Conservation (phyloP, 306 rosid species). For the Castanea mollissima region DNA sequence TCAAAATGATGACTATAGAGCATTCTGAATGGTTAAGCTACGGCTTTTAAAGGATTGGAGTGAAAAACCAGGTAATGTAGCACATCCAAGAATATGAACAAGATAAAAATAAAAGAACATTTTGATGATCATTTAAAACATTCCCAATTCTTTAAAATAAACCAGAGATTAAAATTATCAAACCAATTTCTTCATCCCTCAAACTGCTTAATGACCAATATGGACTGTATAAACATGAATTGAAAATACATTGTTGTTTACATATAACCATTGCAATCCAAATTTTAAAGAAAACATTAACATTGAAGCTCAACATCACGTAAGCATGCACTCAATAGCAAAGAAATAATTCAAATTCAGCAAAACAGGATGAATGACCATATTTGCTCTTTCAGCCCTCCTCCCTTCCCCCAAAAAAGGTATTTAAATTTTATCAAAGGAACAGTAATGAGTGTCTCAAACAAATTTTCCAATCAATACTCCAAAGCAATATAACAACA, state of each 20-base stretch:
- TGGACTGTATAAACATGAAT: not conserved
- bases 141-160: not conserved
- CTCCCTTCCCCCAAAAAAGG: no score
- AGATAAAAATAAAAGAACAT: not conserved
- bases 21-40: not conserved
- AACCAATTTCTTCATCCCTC: not conserved
- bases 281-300: not conserved
- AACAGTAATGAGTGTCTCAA: not conserved
- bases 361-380: no score
- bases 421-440: no score
- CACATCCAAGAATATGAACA: not conserved
- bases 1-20: not conserved
- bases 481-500: not conserved
- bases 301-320: not conserved
- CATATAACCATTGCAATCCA: not conserved
- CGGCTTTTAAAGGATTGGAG: not conserved
- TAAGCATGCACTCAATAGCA: not conserved
- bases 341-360: no score
- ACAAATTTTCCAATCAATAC: no score
- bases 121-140: not conserved
- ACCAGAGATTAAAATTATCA: not conserved
- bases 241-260: not conserved
- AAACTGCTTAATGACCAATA: not conserved
- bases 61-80: not conserved
- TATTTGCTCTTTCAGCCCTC: no score